A percentile compares a stretch with the other conserved stretches of the same genome.
Evolutionary conservation across 441 rosid species (phyloP).

Genomic region (Metrosideros polymorpha): DNA sequence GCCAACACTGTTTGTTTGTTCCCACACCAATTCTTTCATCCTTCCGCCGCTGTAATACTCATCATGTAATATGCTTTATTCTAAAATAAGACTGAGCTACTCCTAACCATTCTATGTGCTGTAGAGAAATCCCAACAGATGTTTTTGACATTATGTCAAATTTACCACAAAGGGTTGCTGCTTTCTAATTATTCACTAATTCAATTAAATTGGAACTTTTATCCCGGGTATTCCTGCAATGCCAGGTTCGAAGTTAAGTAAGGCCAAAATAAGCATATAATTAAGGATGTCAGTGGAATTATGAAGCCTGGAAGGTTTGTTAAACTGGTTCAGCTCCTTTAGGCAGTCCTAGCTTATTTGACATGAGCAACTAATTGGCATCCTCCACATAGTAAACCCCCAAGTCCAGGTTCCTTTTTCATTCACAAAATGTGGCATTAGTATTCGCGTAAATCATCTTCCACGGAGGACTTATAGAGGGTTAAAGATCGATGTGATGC

Average conservation of each 20-base stretch:
- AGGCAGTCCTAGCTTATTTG: not conserved
- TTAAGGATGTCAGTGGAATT: slow-evolving; percentile 39
- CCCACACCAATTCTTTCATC: not conserved
- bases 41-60: not conserved
- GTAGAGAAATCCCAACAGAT: not conserved
- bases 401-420: no score
- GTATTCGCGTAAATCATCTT: no score
- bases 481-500: no score
- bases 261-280: slow-evolving; percentile 34
- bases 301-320: slow-evolving; percentile 54
- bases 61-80: not conserved
- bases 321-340: not conserved
- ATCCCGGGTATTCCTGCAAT: slow-evolving; percentile 24
- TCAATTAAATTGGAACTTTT: not conserved
- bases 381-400: no score
- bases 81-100: not conserved
- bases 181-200: not conserved
- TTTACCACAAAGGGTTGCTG: not conserved
- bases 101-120: not conserved
- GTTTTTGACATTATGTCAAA: not conserved
- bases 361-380: no score
- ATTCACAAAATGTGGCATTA: no score
- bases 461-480: no score
- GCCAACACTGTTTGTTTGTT: not conserved
- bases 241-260: slow-evolving; percentile 24